Evolutionary conservation across 305 asterid genomes (phyloP).

Genomic region (Solanum hybrid): DNA sequence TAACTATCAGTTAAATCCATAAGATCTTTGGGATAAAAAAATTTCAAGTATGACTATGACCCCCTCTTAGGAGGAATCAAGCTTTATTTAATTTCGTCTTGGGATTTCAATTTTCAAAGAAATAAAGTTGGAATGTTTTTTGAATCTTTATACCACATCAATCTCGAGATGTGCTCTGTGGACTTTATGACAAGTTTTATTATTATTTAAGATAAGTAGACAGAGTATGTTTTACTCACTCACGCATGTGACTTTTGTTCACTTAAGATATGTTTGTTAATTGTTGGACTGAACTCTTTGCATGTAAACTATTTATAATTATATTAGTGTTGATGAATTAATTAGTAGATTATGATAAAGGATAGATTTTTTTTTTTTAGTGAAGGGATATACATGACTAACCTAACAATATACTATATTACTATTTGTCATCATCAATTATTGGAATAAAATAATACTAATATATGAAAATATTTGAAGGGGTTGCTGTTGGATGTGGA

Average conservation of each 20-base stretch:
- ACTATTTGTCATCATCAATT: neutral
- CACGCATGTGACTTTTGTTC: neutral
- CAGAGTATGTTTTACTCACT: neutral
- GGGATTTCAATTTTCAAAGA: neutral
- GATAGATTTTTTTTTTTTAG: neutral
- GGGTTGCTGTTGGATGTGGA: constrained; percentile 74
- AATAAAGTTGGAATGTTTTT: neutral
- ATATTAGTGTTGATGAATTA: neutral
- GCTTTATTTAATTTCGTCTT: neutral
- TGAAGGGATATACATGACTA: neutral
- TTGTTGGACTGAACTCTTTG: neutral
- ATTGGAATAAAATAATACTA: neutral
- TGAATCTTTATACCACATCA: neutral
- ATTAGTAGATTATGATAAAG: neutral
- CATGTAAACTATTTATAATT: neutral
- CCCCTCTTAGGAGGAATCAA: neutral
- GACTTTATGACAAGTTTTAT: neutral
- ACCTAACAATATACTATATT: neutral
- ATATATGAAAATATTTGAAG: constrained; percentile 4
- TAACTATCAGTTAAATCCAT: neutral
- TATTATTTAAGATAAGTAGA: neutral
- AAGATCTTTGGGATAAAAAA: neutral
- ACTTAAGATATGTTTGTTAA: neutral
- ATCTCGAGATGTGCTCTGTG: neutral
- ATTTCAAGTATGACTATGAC: neutral